Percentiles rank a stretch among this genome's conserved stretches.
These are phyloP conservation scores for Citrus mangshanensis DNA, from an alignment of 345 rosid species.

Conservation along the genomic window DNA sequence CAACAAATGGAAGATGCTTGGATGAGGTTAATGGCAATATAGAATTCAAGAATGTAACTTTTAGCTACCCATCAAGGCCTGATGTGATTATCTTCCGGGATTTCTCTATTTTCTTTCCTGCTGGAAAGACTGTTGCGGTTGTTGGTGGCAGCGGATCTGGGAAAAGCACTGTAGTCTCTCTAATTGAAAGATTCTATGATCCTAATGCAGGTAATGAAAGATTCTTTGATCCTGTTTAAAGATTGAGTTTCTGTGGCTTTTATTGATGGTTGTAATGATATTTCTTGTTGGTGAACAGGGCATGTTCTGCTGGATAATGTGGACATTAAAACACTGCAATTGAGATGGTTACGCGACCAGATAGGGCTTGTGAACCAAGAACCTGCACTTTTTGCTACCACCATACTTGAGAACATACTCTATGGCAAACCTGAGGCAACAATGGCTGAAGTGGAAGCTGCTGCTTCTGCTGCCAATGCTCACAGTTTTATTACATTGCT, in stretches of 20 bases:
- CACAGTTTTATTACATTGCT: conserved; percentile 91
- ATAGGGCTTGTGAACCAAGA: conserved; percentile 98
- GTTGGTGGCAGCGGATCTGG: conserved; percentile 99
- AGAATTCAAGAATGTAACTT: conserved; percentile 86
- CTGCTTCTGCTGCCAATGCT: conserved; percentile 88
- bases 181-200: conserved; percentile 94
- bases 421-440: conserved; percentile 92
- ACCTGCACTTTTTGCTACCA: conserved; percentile 96
- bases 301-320: conserved; percentile 84
- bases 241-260: conserved; percentile 2
- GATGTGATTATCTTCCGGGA: conserved; percentile 85
- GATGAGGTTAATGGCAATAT: conserved; percentile 80
- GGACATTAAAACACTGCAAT: conserved; percentile 81
- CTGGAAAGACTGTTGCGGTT: conserved; percentile 94
- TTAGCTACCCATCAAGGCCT: conserved; percentile 98
- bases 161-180: conserved; percentile 96
- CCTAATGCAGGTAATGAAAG: conserved; percentile 69
- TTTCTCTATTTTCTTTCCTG: conserved; percentile 89
- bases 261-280: conserved; percentile 12
- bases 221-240: not conserved
- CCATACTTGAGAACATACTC: conserved; percentile 87
- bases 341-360: conserved; percentile 88
- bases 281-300: conserved; percentile 48
- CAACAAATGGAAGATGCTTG: conserved; percentile 65
- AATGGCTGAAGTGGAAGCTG: conserved; percentile 91